Evolutionary conservation across 306 rosid genomes (phyloP).

Genomic region (Senna tora): DNA sequence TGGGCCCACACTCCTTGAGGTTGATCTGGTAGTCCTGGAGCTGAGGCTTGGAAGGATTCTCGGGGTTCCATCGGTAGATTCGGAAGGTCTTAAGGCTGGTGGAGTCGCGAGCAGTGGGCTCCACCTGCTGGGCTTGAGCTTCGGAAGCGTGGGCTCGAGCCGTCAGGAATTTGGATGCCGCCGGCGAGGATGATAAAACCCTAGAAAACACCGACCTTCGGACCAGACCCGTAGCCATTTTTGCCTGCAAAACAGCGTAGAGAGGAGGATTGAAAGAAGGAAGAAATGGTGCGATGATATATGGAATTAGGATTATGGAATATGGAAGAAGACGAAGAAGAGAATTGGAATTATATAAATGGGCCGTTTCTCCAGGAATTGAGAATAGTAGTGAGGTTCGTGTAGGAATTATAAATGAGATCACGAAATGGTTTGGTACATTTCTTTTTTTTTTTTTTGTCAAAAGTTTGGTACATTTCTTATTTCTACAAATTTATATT

Average conservation of each 20-base stretch:
- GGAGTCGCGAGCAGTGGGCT: constrained; percentile 43
- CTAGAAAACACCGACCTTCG: constrained; percentile 50
- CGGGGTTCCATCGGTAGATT: constrained; percentile 96
- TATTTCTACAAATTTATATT: too few relatives aligned
- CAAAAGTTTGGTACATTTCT: too few relatives aligned
- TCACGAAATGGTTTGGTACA: too few relatives aligned
- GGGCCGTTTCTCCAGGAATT: background rate
- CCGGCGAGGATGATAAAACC: constrained; percentile 49
- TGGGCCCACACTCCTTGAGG: constrained; percentile 95
- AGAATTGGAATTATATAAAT: background rate
- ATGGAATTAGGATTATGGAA: background rate
- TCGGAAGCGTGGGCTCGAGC: constrained; percentile 70
- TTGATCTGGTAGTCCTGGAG: constrained; percentile 75
- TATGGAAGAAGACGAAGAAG: background rate
- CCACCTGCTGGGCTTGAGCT: constrained; percentile 58
- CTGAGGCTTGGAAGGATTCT: constrained; percentile 73
- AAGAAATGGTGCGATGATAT: background rate
- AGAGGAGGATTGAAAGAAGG: too few relatives aligned
- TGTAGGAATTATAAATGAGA: constrained; percentile 32
- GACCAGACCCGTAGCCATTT: constrained; percentile 74
- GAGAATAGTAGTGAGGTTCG: background rate
- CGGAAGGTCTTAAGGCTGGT: constrained; percentile 65
- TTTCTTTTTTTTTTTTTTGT: too few relatives aligned
- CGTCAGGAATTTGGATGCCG: constrained; percentile 40
- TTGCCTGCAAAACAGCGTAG: constrained; percentile 11